Conservation (phyloP, 2,329 filamentous ascomycete genomes). For the Clonostachys byssicola region DNA sequence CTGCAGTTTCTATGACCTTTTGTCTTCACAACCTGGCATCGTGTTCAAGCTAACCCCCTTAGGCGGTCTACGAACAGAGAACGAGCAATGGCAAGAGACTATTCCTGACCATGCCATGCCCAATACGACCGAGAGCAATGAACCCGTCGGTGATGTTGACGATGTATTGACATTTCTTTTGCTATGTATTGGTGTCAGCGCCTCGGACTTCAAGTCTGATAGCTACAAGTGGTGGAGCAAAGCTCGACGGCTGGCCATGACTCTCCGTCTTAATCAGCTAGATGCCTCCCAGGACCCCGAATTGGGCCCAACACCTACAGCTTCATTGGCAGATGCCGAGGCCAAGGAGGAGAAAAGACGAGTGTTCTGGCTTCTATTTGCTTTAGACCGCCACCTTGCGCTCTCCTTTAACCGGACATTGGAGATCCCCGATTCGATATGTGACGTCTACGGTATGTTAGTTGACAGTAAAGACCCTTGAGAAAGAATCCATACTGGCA, state of each 20-base stretch:
- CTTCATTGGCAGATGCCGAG: slow-evolving; percentile 25
- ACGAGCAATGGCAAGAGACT: slow-evolving; percentile 16
- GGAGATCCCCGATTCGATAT: slow-evolving; percentile 39
- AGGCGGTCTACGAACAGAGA: slow-evolving; percentile 25
- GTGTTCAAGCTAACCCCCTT: background rate
- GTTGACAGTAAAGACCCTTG: background rate
- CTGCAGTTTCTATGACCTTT: background rate
- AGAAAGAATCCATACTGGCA: background rate
- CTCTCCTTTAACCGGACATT: slow-evolving; percentile 40
- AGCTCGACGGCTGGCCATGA: slow-evolving; percentile 28
- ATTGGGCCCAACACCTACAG: background rate
- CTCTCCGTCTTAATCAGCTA: slow-evolving; percentile 29
- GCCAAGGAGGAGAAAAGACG: slow-evolving; percentile 38
- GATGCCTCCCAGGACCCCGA: slow-evolving; percentile 20
- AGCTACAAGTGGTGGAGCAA: slow-evolving; percentile 42
- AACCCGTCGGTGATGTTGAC: slow-evolving; percentile 27
- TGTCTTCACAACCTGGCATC: background rate
- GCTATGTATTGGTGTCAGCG: slow-evolving; percentile 39
- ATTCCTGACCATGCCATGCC: slow-evolving; percentile 17
- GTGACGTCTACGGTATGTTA: slow-evolving; percentile 27
- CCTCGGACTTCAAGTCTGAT: slow-evolving; percentile 42
- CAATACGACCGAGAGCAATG: slow-evolving; percentile 21
- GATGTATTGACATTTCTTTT: slow-evolving; percentile 40
- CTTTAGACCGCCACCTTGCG: slow-evolving; percentile 39
- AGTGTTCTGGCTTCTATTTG: slow-evolving; percentile 43